Evolutionary conservation across 805 yeast species (phyloP), one percentile per base, ranked within the genome.

Genomic region (Kurtzmaniella cleridarum): DNA sequence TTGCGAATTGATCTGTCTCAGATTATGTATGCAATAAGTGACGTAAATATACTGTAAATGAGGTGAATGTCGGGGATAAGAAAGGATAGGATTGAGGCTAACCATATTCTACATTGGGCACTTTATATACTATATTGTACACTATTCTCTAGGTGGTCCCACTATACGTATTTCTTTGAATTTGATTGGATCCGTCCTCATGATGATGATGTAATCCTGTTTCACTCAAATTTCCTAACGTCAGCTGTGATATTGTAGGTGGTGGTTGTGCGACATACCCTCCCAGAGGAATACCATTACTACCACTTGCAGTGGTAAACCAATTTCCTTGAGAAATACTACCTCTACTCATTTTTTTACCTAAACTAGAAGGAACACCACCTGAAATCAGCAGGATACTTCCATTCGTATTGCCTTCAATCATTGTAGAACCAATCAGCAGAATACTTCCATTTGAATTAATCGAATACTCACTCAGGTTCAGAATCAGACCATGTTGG

Each of bases 401-500:
- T 8, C 36, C 36, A 15, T 28, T 33, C 9, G 17, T 17, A 14
- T 11, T 30, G 6, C 33, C 33, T n/a, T 36, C 34, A 10, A 36
- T 33, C 13, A 36, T 24, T 5, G 39, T 36, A n/a, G 39, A 36
- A 11, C 41, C 39, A 12, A 38, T 33, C 3, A 47, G 41, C 11
- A 45, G 40, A 6, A 42, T 23, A 5, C 42, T 41, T 6, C 47
- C 47, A 39, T 36, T 36, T 14, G 50, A 32, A 23, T 35, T 40
- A 5, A 39, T 24, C 7, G 46, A 42, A 29, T 38, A 40, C 20
- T 45, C 49, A 27, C 46, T 43, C 12, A 46, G 41, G 27, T 28
- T 41, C 45, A 41, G 46, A 16, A 39, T 20, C 9, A 45, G 41
- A n/a, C 38, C 40, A 20, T 35, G 32, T 23, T 32, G 42, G 28